Base-by-base conservation (phyloP, 306 rosid genomes). In the Quercus aquifolioides region DNA sequence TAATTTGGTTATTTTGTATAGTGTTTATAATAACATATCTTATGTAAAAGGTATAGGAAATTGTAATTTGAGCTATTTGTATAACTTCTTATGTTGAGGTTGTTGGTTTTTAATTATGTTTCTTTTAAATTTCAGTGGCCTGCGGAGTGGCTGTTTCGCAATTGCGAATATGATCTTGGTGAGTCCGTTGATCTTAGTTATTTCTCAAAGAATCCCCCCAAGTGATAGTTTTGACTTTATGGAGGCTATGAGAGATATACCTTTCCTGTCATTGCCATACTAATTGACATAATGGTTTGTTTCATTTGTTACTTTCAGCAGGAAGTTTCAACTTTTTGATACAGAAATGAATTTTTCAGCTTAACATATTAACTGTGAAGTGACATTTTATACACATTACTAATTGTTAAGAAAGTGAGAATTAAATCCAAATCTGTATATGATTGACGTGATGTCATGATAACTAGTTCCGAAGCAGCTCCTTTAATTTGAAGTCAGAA, bases 81-180 rank as follows among this genome's bases (percentile, higher is more conserved):
- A 41, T 71, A 49, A 75, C 51, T 10, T 43, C 28, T 71, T 52
- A 54, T 60, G 17, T 71, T 55, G 62, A 19, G 5, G 63, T 46
- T 74, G 28, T 55, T 83, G 78, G 25, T 75, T 76, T 79, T 80
- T 89, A 55, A 38, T 74, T 70, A 46, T 76, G 7, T 81, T 71
- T 82, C 12, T 23, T 84, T 84, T 86, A 81, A 74, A 80, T 89
- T 76, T 86, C 90, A 93, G 97, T 64, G 96, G 96, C 65, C 70
- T 93, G 74, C 89, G 96, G 69, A 88, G 92, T 69, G 90, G 91
- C 64, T 93, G 91, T 79, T 91, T 93, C 71, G 94, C 88, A 33
- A 82, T 91, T 83, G 87, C 89, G 60, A 93, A 93, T 79, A 85
- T 84, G 60, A 85, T 87, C 31, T 73, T 91, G 89, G 97, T 91